These are phyloP conservation scores for Typha latifolia DNA, from an alignment of 176 grass and related monocot genomes.

Conservation along the genomic window DNA sequence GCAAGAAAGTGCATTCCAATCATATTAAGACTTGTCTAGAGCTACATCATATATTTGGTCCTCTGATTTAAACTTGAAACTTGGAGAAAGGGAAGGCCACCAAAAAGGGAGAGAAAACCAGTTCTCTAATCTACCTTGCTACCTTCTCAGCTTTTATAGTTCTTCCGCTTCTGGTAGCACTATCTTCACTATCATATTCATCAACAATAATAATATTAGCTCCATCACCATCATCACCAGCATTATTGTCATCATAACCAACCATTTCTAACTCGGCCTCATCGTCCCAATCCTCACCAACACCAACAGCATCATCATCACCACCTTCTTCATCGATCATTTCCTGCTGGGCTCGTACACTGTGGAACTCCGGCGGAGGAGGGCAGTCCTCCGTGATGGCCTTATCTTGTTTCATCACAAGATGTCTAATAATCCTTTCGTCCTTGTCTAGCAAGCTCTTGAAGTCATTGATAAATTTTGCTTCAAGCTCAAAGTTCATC, in stretches of 20 bases:
- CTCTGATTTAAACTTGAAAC: no score
- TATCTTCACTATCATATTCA: slow-evolving; percentile 25
- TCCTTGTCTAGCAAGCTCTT: slow-evolving; percentile 88
- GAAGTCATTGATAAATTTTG: slow-evolving; percentile 77
- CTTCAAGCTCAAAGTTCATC: slow-evolving; percentile 92
- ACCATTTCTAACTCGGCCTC: slow-evolving; percentile 13
- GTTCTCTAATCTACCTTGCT: background rate
- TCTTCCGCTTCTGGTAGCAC: slow-evolving; percentile 17
- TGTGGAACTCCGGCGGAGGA: slow-evolving; percentile 59
- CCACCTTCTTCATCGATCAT: slow-evolving; percentile 39
- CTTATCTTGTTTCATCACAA: slow-evolving; percentile 70
- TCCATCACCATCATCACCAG: slow-evolving; percentile 14
- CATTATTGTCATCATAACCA: slow-evolving; percentile 11
- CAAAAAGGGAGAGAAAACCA: background rate
- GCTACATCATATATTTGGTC: no score
- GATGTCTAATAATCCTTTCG: slow-evolving; percentile 78
- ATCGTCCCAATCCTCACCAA: slow-evolving; percentile 12
- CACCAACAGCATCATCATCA: slow-evolving; percentile 16
- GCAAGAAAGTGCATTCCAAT: no score
- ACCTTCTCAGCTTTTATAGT: slow-evolving; percentile 5
- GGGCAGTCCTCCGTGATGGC: slow-evolving; percentile 63
- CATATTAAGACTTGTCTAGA: no score
- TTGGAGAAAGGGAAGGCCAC: background rate
- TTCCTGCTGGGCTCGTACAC: slow-evolving; percentile 40
- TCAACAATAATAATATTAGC: slow-evolving; percentile 55